Base-by-base conservation (phyloP, 139 green algal species). In the Auxenochlorella protothecoides region DNA sequence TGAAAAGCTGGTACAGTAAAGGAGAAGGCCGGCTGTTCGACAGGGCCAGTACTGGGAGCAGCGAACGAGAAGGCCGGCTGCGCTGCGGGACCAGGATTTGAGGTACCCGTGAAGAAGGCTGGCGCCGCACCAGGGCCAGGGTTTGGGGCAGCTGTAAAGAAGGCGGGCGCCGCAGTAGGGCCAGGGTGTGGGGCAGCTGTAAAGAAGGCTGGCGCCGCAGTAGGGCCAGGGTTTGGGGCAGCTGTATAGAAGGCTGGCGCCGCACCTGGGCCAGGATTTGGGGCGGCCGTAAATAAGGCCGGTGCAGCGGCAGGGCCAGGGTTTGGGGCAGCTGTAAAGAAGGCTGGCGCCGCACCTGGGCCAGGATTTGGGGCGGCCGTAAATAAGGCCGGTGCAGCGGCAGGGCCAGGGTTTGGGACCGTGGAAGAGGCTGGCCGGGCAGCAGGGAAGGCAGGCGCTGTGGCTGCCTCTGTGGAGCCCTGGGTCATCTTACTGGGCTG, bases 121-220 rank as follows among this genome's bases (percentile, higher is more conserved):
- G 27, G 27, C 27, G 27, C 27, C 27, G 27, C 27, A 44, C 0
- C 1, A 44, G 27, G 27, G 27, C 27, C 27, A 44, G 27, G 65
- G 11, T 69, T 56, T 69, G 65, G 10, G 65, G 65, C 65, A 69
- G 9, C 10, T 55, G 52, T 2, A 61, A 69, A 69, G 11, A 69
- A 10, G 11, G 65, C 65, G 2, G 65, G 27, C 27, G 27, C 27
- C 27, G 27, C 27, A 44, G 27, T 44, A 44, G 27, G 27, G 27
- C 27, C 27, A 44, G 27, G 61, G 15, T 66, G 2, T n/a, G 61
- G 15, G 15, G 61, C n/a, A 27, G 15, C 61, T 66, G 61, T 66
- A 66, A 44, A 44, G 27, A 44, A 44, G 27, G 27, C 27, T 0
- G 27, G 27, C 27, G 27, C 27, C 27, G 27, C 61, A 66, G 61